phyloP scores from a whole-genome alignment of 306 rosid genomes.

The Lathyrus oleraceus region DNA sequence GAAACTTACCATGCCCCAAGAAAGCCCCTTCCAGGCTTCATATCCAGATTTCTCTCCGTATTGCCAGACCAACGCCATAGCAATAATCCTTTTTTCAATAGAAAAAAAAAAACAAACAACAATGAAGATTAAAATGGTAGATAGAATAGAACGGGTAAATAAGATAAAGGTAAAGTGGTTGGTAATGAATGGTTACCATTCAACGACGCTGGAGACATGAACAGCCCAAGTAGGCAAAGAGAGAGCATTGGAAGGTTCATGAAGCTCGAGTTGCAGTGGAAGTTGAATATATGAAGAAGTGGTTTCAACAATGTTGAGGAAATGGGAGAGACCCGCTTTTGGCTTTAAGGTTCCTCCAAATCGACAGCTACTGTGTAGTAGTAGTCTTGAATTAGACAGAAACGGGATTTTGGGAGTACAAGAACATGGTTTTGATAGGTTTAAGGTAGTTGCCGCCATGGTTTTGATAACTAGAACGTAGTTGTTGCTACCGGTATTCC shows the following conservation, averaged over 20 bases:
- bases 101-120: conserved; percentile 2
- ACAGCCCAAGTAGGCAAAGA: conserved; percentile 96
- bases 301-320: conserved; percentile 52
- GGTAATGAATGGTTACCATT: conserved; percentile 48
- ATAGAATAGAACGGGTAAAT: not conserved
- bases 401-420: conserved; percentile 26
- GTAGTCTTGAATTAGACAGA: conserved; percentile 12
- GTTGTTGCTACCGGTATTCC: not conserved
- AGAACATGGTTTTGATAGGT: conserved; percentile 34
- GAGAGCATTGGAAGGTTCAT: conserved; percentile 87
- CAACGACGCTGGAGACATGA: conserved; percentile 87
- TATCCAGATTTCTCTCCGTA: conserved; percentile 76
- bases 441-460: conserved; percentile 47
- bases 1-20: conserved; percentile 99
- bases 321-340: conserved; percentile 47
- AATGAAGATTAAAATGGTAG: not conserved
- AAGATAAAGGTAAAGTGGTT: not conserved
- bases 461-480: not conserved
- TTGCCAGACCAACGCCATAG: conserved; percentile 97
- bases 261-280: conserved; percentile 51
- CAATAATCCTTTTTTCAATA: conserved; percentile 64
- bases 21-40: conserved; percentile 89
- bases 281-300: conserved; percentile 59
- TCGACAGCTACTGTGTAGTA: not conserved
- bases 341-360: conserved; percentile 26